phyloP scores from a whole-genome alignment of 441 rosid genomes.

The Euphorbia schlechtendalii region DNA sequence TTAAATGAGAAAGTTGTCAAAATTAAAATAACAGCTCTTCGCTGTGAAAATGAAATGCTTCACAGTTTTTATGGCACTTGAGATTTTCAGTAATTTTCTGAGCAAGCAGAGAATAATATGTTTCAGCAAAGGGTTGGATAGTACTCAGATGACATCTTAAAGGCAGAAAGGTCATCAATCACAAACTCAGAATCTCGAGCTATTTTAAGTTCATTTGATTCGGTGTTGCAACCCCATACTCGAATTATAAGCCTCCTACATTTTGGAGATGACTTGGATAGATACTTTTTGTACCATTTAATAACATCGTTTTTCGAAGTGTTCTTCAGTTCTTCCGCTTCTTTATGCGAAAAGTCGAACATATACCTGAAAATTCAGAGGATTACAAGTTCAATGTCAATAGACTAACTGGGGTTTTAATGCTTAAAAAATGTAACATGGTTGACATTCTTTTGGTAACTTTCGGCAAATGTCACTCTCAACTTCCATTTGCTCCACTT shows the following conservation, averaged over 20 bases:
- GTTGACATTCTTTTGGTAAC: not conserved
- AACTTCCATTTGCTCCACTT: too few species aligned
- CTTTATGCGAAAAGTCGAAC: slow-evolving; percentile 64
- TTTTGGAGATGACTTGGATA: slow-evolving; percentile 59
- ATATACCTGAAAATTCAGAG: slow-evolving; percentile 48
- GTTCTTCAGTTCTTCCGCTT: slow-evolving; percentile 65
- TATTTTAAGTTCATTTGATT: slow-evolving; percentile 40
- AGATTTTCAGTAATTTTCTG: not conserved
- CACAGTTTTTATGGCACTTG: not conserved
- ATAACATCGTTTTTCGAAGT: slow-evolving; percentile 57
- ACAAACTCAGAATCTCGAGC: slow-evolving; percentile 28
- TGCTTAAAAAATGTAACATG: not conserved
- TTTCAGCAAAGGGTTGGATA: slow-evolving; percentile 50
- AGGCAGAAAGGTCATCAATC: slow-evolving; percentile 45
- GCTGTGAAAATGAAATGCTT: slow-evolving; percentile 12
- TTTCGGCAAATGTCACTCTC: too few species aligned
- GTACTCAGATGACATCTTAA: slow-evolving; percentile 54
- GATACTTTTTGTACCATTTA: slow-evolving; percentile 60
- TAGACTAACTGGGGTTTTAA: not conserved
- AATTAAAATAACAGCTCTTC: not conserved
- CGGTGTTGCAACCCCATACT: slow-evolving; percentile 88
- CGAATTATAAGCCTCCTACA: slow-evolving; percentile 74
- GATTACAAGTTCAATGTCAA: not conserved
- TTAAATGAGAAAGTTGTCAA: too few species aligned
- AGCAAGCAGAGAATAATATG: not conserved